Evolutionary conservation across 495 filamentous ascomycete species (phyloP).

Genomic region (Schizothecium vesticola): DNA sequence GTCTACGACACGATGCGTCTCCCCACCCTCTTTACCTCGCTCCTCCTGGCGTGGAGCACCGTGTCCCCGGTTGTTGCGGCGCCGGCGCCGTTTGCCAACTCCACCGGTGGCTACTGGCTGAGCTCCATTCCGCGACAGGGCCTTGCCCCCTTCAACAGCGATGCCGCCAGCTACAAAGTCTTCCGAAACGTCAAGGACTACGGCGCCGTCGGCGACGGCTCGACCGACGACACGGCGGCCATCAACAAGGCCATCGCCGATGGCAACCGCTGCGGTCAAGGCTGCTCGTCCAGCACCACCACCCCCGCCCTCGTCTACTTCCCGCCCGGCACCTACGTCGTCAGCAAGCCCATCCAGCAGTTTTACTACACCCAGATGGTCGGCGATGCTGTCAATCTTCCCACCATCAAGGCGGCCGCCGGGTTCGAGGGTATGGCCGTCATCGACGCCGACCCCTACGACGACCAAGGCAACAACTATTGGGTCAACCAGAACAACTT

Average conservation of each 20-base stretch:
- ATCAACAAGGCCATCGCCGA: slow-evolving; percentile 80
- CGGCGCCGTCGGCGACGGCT: slow-evolving; percentile 56
- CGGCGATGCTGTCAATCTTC: slow-evolving; percentile 62
- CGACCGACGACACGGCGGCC: slow-evolving; percentile 79
- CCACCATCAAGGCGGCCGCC: slow-evolving; percentile 70
- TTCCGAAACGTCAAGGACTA: slow-evolving; percentile 87
- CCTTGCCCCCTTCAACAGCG: slow-evolving; percentile 51
- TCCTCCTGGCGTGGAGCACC: slow-evolving; percentile 34
- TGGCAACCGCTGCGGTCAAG: slow-evolving; percentile 68
- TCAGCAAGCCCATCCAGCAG: slow-evolving; percentile 62
- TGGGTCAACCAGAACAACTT: slow-evolving; percentile 98
- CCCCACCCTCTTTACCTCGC: slow-evolving; percentile 31
- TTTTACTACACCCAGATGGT: slow-evolving; percentile 79
- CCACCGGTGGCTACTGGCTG: slow-evolving; percentile 62
- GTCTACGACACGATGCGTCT: slow-evolving; percentile 42
- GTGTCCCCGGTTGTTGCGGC: slow-evolving; percentile 29
- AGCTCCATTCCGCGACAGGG: slow-evolving; percentile 67
- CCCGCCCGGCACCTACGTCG: slow-evolving; percentile 69
- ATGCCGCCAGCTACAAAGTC: slow-evolving; percentile 57
- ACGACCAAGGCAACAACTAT: slow-evolving; percentile 48
- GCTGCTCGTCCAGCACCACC: slow-evolving; percentile 77
- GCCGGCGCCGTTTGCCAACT: slow-evolving; percentile 20
- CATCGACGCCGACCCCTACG: slow-evolving; percentile 86
- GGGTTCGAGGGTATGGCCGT: slow-evolving; percentile 79
- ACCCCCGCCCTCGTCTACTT: slow-evolving; percentile 75